Evolutionary conservation across 2,329 filamentous ascomycete genomes (phyloP).

Genomic region (Monosporascus sp.): DNA sequence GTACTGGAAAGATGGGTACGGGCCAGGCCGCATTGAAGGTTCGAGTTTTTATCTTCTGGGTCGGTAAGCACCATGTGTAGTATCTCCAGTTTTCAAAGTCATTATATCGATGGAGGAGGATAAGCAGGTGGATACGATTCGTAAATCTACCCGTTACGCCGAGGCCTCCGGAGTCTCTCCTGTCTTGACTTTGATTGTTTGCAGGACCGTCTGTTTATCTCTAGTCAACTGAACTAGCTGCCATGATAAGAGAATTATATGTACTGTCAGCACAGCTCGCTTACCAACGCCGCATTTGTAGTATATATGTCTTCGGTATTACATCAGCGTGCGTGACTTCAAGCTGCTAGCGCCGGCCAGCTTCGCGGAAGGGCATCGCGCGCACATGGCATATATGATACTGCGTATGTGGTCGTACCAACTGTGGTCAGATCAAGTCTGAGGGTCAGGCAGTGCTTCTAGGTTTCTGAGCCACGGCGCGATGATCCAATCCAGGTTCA

Average conservation of each 20-base stretch:
- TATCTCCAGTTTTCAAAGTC: not conserved
- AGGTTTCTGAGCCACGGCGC: no score
- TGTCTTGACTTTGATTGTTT: not conserved
- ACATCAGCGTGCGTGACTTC: not conserved
- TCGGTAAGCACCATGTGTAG: no score
- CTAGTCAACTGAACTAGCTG: not conserved
- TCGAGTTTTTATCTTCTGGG: no score
- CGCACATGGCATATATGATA: no score
- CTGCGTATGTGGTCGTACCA: no score
- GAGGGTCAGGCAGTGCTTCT: no score
- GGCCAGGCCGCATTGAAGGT: no score
- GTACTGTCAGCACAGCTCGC: not conserved
- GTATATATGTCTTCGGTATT: not conserved
- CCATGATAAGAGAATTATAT: not conserved
- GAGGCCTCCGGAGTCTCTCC: not conserved
- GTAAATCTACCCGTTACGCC: not conserved
- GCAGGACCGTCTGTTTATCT: not conserved
- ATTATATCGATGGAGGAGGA: not conserved
- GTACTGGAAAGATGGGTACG: no score
- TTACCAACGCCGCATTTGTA: not conserved
- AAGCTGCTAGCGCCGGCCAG: not conserved
- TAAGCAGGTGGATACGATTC: no score
- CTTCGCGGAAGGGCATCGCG: no score
- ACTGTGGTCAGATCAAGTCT: no score
- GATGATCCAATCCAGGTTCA: no score